Conservation (phyloP, 495 filamentous ascomycete species). For the Neurospora sublineolata region DNA sequence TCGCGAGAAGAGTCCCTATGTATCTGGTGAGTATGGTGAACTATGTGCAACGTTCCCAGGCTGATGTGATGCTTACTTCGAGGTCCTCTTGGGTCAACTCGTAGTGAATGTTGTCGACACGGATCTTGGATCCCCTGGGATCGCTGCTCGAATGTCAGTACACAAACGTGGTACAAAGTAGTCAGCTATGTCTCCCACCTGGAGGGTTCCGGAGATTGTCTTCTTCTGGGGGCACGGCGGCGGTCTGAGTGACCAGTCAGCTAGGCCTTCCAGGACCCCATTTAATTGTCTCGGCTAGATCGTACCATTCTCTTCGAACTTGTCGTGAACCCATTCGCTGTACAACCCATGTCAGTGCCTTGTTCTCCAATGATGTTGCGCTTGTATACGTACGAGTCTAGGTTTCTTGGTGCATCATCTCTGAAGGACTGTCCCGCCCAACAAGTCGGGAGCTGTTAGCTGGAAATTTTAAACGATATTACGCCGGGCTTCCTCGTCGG, state of each 20-base stretch:
- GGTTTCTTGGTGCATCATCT: conserved; percentile 36
- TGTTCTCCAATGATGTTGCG: conserved; percentile 2
- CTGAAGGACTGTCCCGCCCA: conserved; percentile 33
- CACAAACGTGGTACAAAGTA: not conserved
- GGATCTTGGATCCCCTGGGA: conserved; percentile 56
- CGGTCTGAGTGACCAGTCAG: conserved; percentile 20
- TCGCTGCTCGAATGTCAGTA: conserved; percentile 25
- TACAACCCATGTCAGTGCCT: conserved; percentile 7
- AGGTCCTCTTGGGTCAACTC: conserved; percentile 82
- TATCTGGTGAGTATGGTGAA: conserved; percentile 4
- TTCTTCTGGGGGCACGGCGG: conserved; percentile 24
- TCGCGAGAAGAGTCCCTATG: conserved; percentile 65
- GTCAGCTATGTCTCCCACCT: conserved; percentile 30
- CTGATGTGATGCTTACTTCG: conserved; percentile 41
- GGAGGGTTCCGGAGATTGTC: conserved; percentile 37
- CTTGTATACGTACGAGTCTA: conserved; percentile 38
- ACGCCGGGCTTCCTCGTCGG: conserved; percentile 11
- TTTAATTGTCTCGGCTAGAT: conserved; percentile 1
- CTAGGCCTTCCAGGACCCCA: conserved; percentile 17
- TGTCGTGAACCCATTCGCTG: conserved; percentile 89
- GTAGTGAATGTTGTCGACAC: conserved; percentile 88
- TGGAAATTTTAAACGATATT: conserved; percentile 13
- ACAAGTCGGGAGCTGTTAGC: conserved; percentile 23
- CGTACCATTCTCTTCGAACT: conserved; percentile 55
- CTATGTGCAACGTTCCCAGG: not conserved